phyloP scores from a whole-genome alignment of 768 basidiomycete species.

The Epithele typhae region DNA sequence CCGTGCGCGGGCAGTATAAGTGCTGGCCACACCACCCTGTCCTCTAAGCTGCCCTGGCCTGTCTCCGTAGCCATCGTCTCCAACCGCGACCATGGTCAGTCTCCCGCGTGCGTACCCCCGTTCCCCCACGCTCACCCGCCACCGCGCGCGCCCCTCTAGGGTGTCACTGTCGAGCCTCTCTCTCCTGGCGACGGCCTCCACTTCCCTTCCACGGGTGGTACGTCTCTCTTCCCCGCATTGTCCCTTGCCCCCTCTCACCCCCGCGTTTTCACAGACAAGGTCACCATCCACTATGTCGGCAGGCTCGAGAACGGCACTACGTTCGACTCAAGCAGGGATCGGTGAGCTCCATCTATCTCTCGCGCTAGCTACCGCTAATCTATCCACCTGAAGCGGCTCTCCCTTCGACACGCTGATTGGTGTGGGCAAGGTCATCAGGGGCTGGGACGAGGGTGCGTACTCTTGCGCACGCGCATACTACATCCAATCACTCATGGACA shows the following conservation, averaged over 20 bases:
- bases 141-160: constrained; percentile 41
- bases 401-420: constrained; percentile 75
- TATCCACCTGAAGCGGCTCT: constrained; percentile 33
- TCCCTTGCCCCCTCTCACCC: constrained; percentile 6
- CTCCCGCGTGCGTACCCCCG: constrained; percentile 31
- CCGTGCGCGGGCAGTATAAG: constrained; percentile 38
- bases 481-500: constrained; percentile 11
- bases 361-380: background rate
- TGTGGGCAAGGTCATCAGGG: constrained; percentile 77
- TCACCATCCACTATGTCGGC: constrained; percentile 78
- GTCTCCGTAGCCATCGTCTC: constrained; percentile 18
- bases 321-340: constrained; percentile 78
- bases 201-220: constrained; percentile 72
- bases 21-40: constrained; percentile 28
- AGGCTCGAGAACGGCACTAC: constrained; percentile 55
- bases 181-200: constrained; percentile 54
- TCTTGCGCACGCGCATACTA: background rate
- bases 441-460: constrained; percentile 82
- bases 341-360: constrained; percentile 40
- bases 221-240: constrained; percentile 27
- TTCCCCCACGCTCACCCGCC: constrained; percentile 2
- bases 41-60: constrained; percentile 25
- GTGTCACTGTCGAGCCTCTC: constrained; percentile 62
- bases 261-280: constrained; percentile 47
- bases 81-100: constrained; percentile 20